A percentile compares a stretch with the other conserved stretches of the same genome.
phyloP scores from a whole-genome alignment of 202 grass and related monocot species.

The Panicum hallii region DNA sequence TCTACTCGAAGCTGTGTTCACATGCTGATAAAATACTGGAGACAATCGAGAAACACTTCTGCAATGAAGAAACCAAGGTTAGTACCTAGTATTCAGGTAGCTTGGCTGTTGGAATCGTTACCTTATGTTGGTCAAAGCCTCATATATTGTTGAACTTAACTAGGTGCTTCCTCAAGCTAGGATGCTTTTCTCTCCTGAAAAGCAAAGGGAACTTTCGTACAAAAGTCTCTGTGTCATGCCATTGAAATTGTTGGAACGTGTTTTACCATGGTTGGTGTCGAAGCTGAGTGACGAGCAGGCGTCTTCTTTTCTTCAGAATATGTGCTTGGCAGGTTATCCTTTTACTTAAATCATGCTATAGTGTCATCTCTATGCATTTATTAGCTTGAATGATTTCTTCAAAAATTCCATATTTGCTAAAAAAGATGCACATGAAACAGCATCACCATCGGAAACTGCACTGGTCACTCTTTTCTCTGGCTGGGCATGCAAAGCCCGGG shows the following conservation, averaged over 20 bases:
- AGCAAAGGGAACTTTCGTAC: conserved; percentile 84
- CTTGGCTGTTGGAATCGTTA: conserved; percentile 37
- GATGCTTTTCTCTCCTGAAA: conserved; percentile 74
- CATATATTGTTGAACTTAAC: conserved; percentile 43
- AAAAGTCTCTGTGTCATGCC: conserved; percentile 89
- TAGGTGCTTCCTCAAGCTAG: conserved; percentile 97
- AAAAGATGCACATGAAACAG: conserved; percentile 63
- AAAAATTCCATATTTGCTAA: conserved; percentile 41
- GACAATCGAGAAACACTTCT: conserved; percentile 85
- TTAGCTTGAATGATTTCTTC: conserved; percentile 32
- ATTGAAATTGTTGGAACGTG: conserved; percentile 80
- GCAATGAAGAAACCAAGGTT: conserved; percentile 88
- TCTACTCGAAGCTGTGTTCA: conserved; percentile 77
- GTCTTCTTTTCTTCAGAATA: conserved; percentile 85
- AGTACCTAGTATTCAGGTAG: conserved; percentile 27
- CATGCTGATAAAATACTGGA: conserved; percentile 96
- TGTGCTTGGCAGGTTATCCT: conserved; percentile 62
- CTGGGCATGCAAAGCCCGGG: conserved; percentile 85
- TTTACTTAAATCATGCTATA: conserved; percentile 32
- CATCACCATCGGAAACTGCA: conserved; percentile 73
- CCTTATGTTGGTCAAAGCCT: conserved; percentile 26
- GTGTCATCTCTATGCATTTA: conserved; percentile 23
- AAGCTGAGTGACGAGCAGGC: conserved; percentile 79
- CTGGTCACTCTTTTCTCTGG: conserved; percentile 89
- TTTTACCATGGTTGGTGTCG: conserved; percentile 84